Base-by-base conservation (phyloP, 352 stramenopile species). In the Bremia lactucae region DNA sequence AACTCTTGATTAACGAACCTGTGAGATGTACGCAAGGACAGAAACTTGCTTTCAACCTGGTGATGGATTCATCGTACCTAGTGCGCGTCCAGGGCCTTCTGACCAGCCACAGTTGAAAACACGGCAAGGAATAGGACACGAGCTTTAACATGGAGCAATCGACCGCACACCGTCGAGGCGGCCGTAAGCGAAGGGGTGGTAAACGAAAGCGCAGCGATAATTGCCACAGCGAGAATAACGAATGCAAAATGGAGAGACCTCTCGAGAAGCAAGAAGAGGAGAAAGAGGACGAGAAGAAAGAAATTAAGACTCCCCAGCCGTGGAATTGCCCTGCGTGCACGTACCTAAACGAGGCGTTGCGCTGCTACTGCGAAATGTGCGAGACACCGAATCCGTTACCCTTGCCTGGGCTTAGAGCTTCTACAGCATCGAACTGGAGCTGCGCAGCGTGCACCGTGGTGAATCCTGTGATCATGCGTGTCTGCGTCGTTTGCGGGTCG, bases 291-390 rank as follows among this genome's bases (percentile, higher is more conserved):
- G 39, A 55, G 22, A 33, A 54, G 16, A 14, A 25, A 7, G 14
- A 60, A 21, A 33, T 42, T 13, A 29, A 59, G 7, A 44, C 38
- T 4, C 34, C 49, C 7, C 45, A 43, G 14, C 52, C 76, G 42
- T 88, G 76, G 76, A 63, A 43, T n/a, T 88, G 76, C 31, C 59
- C 65, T 0, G 59, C 69, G 19, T 88, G 76, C 44, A 88, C 76
- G 36, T 88, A 68, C 42, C 52, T 87, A 4, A 88, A 88, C 43
- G 76, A 80, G 26, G 41, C 57, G 13, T 34, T 57, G 50, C 73
- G 73, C 14, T 48, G 53, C 16, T 81, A 81, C 35, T 88, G 76
- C 40, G 76, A 86, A 37, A 88, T 87, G 76, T 88, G 76, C 46
- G 65, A 62, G 36, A 84, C 73, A 0, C 26, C 67, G 6, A 82